Conservation (phyloP, 495 filamentous ascomycete genomes). For the Trichoderma gamsii region DNA sequence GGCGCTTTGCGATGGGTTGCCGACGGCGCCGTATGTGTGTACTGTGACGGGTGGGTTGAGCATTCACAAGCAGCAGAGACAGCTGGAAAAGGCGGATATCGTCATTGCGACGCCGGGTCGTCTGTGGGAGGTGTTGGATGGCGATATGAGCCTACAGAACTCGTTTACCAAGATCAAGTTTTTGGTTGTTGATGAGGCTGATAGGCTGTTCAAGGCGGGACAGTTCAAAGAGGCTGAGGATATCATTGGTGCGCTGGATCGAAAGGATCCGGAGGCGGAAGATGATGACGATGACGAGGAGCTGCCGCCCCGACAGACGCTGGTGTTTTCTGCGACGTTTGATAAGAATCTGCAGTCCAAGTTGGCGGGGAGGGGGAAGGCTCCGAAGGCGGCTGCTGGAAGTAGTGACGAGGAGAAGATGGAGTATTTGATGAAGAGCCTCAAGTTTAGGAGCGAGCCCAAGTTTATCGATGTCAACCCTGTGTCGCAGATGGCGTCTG, state of each 20-base stretch:
- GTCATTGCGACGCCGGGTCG: conserved; percentile 88
- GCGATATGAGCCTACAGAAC: conserved; percentile 43
- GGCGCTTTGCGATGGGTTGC: conserved; percentile 57
- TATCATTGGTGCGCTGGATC: conserved; percentile 70
- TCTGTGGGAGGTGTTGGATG: conserved; percentile 86
- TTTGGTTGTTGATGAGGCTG: conserved; percentile 90
- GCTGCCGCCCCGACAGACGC: conserved; percentile 60
- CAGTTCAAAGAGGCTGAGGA: conserved; percentile 92
- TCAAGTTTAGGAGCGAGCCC: conserved; percentile 78
- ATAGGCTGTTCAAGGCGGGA: conserved; percentile 84
- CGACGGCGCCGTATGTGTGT: conserved; percentile 59
- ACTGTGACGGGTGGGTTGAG: conserved; percentile 88
- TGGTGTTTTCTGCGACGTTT: conserved; percentile 96
- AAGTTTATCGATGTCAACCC: conserved; percentile 93
- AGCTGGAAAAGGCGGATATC: conserved; percentile 71
- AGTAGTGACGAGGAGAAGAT: conserved; percentile 66
- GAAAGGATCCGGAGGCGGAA: conserved; percentile 41
- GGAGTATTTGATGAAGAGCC: conserved; percentile 84
- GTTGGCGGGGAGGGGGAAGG: conserved; percentile 50
- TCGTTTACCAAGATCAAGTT: conserved; percentile 68
- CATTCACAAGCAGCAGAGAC: conserved; percentile 83
- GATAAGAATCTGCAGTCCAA: conserved; percentile 85
- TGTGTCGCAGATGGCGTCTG: conserved; percentile 73
- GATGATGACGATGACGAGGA: conserved; percentile 27
- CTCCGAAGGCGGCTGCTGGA: conserved; percentile 40